Evolutionary conservation across 495 filamentous ascomycete species (phyloP).

Genomic region (Penicillium odoratum): DNA sequence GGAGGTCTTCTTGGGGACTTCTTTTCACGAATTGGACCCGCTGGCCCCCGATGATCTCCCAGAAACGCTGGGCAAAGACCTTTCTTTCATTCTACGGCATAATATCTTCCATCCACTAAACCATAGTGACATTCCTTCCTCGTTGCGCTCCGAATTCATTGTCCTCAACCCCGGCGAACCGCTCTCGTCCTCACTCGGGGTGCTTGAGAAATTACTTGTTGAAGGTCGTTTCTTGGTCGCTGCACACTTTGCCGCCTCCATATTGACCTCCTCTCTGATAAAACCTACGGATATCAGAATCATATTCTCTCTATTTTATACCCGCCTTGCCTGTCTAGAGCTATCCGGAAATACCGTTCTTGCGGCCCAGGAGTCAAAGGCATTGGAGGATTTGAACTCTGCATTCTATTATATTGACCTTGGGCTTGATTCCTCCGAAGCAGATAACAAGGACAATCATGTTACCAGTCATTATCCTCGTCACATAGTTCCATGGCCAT

Average conservation of each 20-base stretch:
- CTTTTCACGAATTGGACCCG: slow-evolving; percentile 36
- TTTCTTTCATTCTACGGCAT: slow-evolving; percentile 74
- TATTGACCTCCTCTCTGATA: slow-evolving; percentile 47
- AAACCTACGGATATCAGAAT: slow-evolving; percentile 55
- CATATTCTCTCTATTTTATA: slow-evolving; percentile 79
- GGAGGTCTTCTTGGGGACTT: slow-evolving; percentile 27
- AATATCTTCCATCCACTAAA: slow-evolving; percentile 79
- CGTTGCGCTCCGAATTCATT: slow-evolving; percentile 55
- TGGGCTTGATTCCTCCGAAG: slow-evolving; percentile 18
- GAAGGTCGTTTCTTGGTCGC: slow-evolving; percentile 68
- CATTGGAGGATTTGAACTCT: slow-evolving; percentile 75
- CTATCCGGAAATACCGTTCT: slow-evolving; percentile 67
- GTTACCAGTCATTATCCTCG: slow-evolving; percentile 24
- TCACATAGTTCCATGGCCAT: slow-evolving; percentile 82
- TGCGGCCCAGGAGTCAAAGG: slow-evolving; percentile 83
- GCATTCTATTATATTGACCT: slow-evolving; percentile 62
- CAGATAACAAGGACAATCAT: slow-evolving; percentile 38
- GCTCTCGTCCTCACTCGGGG: slow-evolving; percentile 33
- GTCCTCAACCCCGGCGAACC: slow-evolving; percentile 39
- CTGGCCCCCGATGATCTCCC: slow-evolving; percentile 37
- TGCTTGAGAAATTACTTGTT: slow-evolving; percentile 68
- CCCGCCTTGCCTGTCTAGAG: slow-evolving; percentile 78
- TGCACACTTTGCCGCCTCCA: slow-evolving; percentile 41
- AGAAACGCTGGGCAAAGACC: slow-evolving; percentile 59
- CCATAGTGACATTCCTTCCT: slow-evolving; percentile 60